Percentiles rank a stretch among this genome's conserved stretches.
Evolutionary conservation across 805 yeast species (phyloP).

Genomic region (Zygosaccharomyces bisporus): DNA sequence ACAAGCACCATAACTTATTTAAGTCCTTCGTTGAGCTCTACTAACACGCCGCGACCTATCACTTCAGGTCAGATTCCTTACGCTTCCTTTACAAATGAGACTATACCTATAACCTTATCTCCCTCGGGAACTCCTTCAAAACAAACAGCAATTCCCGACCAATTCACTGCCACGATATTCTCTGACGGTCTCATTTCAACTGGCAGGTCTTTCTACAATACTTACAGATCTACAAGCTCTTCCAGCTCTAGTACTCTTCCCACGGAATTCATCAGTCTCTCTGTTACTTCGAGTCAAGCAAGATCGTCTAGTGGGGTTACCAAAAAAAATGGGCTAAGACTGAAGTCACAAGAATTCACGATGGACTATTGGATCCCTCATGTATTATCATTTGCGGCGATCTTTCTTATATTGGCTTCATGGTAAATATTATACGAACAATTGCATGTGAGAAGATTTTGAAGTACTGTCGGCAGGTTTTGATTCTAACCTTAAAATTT

Average conservation of each 20-base stretch:
- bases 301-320: neutral
- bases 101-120: slow-evolving; percentile 20
- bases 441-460: neutral
- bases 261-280: slow-evolving; percentile 9
- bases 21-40: slow-evolving; percentile 5
- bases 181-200: slow-evolving; percentile 34
- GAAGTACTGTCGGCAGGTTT: no score
- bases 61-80: slow-evolving; percentile 48
- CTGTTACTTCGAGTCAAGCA: slow-evolving; percentile 2
- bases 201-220: slow-evolving; percentile 33
- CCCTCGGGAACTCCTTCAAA: slow-evolving; percentile 12
- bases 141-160: slow-evolving; percentile 23
- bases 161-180: slow-evolving; percentile 30
- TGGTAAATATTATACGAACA: neutral
- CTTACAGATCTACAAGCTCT: slow-evolving; percentile 22
- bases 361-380: slow-evolving; percentile 5
- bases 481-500: no score
- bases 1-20: slow-evolving; percentile 6
- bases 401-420: neutral
- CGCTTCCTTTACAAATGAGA: slow-evolving; percentile 39
- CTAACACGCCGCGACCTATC: slow-evolving; percentile 24
- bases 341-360: neutral
- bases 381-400: neutral
- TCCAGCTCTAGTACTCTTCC: slow-evolving; percentile 2
- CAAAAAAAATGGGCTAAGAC: neutral